phyloP scores from a whole-genome alignment of 2,329 filamentous ascomycete genomes.

The Colletotrichum sp. region DNA sequence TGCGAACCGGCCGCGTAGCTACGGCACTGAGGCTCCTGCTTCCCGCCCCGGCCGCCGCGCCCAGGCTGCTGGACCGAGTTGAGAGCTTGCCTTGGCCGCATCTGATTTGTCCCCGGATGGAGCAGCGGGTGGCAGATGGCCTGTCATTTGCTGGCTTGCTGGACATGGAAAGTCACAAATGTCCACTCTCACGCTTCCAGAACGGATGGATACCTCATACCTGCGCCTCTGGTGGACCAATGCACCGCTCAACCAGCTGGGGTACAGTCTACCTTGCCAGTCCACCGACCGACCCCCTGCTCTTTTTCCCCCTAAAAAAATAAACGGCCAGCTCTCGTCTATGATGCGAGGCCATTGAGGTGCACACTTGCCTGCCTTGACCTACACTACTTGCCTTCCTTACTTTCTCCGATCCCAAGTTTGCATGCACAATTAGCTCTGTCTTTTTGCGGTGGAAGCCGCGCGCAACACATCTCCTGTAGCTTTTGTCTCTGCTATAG shows the following conservation, averaged over 20 bases:
- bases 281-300: not conserved
- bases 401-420: not conserved
- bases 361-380: not conserved
- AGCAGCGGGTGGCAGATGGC: slow-evolving; percentile 10
- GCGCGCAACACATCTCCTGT: not conserved
- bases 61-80: slow-evolving; percentile 5
- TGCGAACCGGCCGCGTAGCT: slow-evolving; percentile 14
- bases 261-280: not conserved
- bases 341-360: slow-evolving; percentile 19
- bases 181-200: not conserved
- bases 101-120: slow-evolving; percentile 7
- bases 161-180: not conserved
- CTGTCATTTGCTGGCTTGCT: slow-evolving; percentile 10
- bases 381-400: not conserved
- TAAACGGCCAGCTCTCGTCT: not conserved
- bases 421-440: not conserved
- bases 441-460: slow-evolving; percentile 5
- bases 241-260: not conserved
- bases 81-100: not conserved
- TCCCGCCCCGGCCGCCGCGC: not conserved
- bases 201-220: not conserved
- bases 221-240: not conserved
- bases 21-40: slow-evolving; percentile 10
- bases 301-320: slow-evolving; percentile 8
- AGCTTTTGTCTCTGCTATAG: not conserved